Base-by-base conservation (phyloP, 2,329 filamentous ascomycete genomes). In the Cercospora zeae-maydis region DNA sequence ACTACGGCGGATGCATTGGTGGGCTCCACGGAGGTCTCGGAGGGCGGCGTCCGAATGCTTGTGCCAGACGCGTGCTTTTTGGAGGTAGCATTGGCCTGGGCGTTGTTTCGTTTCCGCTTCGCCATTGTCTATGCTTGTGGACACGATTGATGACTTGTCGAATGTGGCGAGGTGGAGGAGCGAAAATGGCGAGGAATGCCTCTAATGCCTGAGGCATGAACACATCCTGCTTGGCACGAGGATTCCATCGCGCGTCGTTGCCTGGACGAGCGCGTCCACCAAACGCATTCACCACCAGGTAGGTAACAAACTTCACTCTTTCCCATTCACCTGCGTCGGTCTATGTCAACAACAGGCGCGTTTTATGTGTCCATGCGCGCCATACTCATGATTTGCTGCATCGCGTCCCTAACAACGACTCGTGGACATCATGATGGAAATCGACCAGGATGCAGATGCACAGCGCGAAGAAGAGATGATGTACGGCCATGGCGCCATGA, bases 381-480 rank as follows among this genome's bases (percentile, higher is more conserved):
- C 21, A 53, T 19, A 2, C 49, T 34, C 2, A 53, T 16, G 31
- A 53, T n/a, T 19, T 33, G 27, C n/a, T 34, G 49, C 7, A 33
- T n/a, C 14, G 37, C 10, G 13, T 31, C 33, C 34, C 58, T 39
- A 31, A 31, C 58, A 45, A 39, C 58, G 37, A 49, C 19, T 58
- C 33, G 34, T 33, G 9, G 69, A 74, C 57, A 62, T 67, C 5
- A 71, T 72, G 47, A 79, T 80, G 76, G 49, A 53, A 19, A 53
- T 53, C 49, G 49, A 53, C 49, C 68, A 51, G 24, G 78, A 80
- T 66, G 72, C 70, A 1, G 78, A 79, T 36, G 80, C 79, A 2
- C 71, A 72, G 13, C 75, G 76, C 30, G 82, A 84, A 65, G 80
- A 82, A 54, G 73, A 76, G 33, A 77, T 78, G 66, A 81, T 82